Base-by-base conservation (phyloP, 2,329 filamentous ascomycete species). In the Helicocarpus griseus region DNA sequence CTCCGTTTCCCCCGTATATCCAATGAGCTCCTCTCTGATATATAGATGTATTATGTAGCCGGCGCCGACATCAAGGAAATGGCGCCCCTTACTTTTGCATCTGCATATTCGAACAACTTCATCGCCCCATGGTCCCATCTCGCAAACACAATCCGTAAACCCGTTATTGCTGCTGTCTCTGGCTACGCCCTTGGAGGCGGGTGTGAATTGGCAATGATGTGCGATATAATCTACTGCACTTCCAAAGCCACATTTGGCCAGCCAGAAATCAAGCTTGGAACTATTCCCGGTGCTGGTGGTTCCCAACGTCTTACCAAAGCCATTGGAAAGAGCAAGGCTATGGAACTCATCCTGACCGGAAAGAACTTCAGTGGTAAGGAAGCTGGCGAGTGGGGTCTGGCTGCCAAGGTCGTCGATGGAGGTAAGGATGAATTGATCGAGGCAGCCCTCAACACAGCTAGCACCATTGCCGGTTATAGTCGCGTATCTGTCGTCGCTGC, bases 31-130 rank as follows among this genome's bases (percentile, higher is more conserved):
- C 13, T 13, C 14, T 33, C 22, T 46, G 31, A 17, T 14, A 22
- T n/a, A 21, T 46, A 21, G 22, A 52, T 26, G 33, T 50, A 51
- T 39, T 2, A 6, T 44, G 49, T 63, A 67, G 91, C 93, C 41
- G 93, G 93, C 48, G 93, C 93, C 55, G 93, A 98, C 71, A 98
- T 98, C 76, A 97, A 97, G 72, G 93, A 98, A 73, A 98, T 98
- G 93, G 87, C 89, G 28, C 84, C 89, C 54, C 81, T 96, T 36
- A 90, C 85, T 51, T 98, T 98, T 73, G 81, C 87, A 56, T 76
- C 85, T 58, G 91, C 93, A 36, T 97, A 96, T 74, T 86, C 82
- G 45, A 82, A 76, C 59, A 88, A 94, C 65, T 98, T 98, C 70
- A 97, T 98, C 70, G 89, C 95, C 67, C 83, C 83, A 8, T 98